Evolutionary conservation across 208 protist species (phyloP).

Genomic region (Wallacemonas rigidus): DNA sequence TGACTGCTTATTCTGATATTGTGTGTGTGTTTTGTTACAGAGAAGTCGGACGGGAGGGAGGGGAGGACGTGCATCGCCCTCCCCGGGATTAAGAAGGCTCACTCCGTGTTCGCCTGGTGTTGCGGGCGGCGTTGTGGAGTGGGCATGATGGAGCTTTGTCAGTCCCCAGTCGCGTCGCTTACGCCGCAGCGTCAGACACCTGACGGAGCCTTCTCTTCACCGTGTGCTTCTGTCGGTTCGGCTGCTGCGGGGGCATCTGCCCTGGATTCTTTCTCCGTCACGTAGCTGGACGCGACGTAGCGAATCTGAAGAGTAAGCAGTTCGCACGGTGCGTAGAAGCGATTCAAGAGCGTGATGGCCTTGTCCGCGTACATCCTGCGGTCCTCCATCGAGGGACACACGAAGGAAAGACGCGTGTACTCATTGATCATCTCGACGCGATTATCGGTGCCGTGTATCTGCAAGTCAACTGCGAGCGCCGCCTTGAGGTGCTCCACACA

Average conservation of each 20-base stretch:
- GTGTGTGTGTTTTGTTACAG: too few relatives aligned
- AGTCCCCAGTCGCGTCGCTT: too few relatives aligned
- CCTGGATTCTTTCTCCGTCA: background rate
- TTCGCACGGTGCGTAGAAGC: conserved; percentile 74
- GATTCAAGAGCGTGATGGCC: conserved; percentile 58
- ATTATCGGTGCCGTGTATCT: conserved; percentile 60
- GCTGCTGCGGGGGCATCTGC: background rate
- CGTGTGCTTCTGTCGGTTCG: background rate
- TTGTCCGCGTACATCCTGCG: conserved; percentile 47
- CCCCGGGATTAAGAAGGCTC: too few relatives aligned
- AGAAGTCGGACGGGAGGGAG: too few relatives aligned
- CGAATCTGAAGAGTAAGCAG: conserved; percentile 52
- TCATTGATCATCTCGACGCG: conserved; percentile 68
- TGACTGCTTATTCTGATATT: too few relatives aligned
- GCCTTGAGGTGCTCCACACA: conserved; percentile 78
- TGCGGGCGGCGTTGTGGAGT: too few relatives aligned
- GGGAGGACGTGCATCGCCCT: too few relatives aligned
- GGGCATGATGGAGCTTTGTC: too few relatives aligned
- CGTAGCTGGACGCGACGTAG: conserved; percentile 43
- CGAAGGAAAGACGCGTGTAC: conserved; percentile 74
- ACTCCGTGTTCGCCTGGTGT: too few relatives aligned
- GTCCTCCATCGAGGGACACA: conserved; percentile 38
- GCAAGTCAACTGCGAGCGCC: conserved; percentile 49
- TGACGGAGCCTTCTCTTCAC: background rate
- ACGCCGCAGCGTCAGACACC: background rate